Base-by-base conservation (phyloP, 129 eudicot species). In the Cynara cardunculus region DNA sequence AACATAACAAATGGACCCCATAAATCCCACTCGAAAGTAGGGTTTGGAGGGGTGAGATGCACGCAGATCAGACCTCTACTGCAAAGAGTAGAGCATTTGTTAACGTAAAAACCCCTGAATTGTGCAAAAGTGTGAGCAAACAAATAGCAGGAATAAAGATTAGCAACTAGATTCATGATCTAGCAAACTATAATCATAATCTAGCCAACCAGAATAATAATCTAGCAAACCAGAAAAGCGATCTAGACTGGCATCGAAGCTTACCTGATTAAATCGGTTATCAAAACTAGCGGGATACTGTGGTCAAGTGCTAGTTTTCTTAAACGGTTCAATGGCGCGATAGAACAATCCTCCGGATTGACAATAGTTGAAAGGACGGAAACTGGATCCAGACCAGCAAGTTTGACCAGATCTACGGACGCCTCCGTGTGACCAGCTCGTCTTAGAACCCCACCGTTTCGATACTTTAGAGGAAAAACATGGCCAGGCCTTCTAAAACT, bases 341-440 rank as follows among this genome's bases (percentile, higher is more conserved):
- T 81, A 18, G 97, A 95, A 61, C 97, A 97, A 25, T 92, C 93
- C 39, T 89, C 96, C 18, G 66, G 61, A 82, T 95, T 93, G 30
- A 92, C 91, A 41, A 95, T 13, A 37, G 88, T 86, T 1, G 97
- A 90, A 74, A 95, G 91, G 19, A 89, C 88, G 1, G 99, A 90
- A 70, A 85, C 84, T 0, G 97, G 90, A 65, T 77, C 84, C 49
- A 95, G 76, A 24, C 99, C 99, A 27, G 99, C 97, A 9, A 87
- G 83, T 73, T 65, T 88, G 27, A 89, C 93, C 71, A 95, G 84
- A 89, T 95, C 96, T 14, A 95, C 90, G 5, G 97, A 94, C 24
- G 97, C 99, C 85, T 94, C 99, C 0, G 99, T 92, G 78, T 89
- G 99, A 71, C 96, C 96, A 28, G 88, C 89, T 73, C 97, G 88